A percentile compares a stretch with the other conserved stretches of the same genome.
Evolutionary conservation across 441 rosid genomes (phyloP).

Genomic region (Raphanus hybrid): DNA sequence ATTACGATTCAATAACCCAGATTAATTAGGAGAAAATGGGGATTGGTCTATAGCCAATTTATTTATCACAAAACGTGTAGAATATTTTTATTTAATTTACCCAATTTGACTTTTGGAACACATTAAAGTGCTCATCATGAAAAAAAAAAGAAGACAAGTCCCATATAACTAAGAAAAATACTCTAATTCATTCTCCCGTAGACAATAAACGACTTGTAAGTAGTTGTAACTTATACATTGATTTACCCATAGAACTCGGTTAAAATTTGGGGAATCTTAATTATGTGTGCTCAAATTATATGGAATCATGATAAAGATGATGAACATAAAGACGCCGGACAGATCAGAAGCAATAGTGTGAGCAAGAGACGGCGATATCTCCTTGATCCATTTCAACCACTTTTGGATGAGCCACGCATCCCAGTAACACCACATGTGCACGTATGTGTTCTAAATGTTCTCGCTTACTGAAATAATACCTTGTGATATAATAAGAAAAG

Average conservation of each 20-base stretch:
- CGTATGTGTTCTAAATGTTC: slow-evolving; percentile 49
- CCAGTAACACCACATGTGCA: slow-evolving; percentile 54
- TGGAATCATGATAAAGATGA: slow-evolving; percentile 51
- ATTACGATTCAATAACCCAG: no score
- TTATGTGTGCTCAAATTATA: slow-evolving; percentile 43
- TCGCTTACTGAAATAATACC: slow-evolving; percentile 24
- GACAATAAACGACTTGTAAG: slow-evolving; percentile 15
- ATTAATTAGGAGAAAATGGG: no score
- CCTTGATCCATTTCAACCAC: slow-evolving; percentile 56
- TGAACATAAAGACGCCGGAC: slow-evolving; percentile 36
- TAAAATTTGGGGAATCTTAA: slow-evolving; percentile 30
- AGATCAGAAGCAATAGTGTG: slow-evolving; percentile 49
- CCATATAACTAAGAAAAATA: slow-evolving; percentile 1
- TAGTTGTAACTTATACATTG: neutral
- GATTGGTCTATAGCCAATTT: no score
- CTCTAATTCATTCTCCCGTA: neutral
- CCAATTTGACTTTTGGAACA: no score
- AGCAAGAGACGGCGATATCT: slow-evolving; percentile 50
- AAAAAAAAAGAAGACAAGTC: no score
- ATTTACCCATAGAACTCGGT: slow-evolving; percentile 9
- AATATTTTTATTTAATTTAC: no score
- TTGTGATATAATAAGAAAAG: slow-evolving; percentile 21
- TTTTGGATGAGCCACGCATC: slow-evolving; percentile 48
- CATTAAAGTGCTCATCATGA: no score
- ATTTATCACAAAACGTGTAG: no score